These are phyloP conservation scores for Clitocybe nebularis DNA, from an alignment of 1,284 basidiomycete species.

Conservation along the genomic window DNA sequence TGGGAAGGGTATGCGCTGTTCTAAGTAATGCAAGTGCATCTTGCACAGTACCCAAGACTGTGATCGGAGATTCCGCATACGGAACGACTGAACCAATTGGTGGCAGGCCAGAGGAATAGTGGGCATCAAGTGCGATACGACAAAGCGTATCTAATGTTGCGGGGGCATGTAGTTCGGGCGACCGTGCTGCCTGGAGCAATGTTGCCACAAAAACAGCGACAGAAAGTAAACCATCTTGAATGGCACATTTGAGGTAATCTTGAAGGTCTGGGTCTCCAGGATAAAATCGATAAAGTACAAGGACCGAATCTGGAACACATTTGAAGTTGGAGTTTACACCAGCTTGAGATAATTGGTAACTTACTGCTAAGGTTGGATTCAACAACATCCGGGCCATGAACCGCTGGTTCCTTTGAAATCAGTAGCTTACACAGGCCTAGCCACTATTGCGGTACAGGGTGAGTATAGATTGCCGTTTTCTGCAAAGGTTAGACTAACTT, in stretches of 20 bases:
- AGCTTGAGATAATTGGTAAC: too few species aligned
- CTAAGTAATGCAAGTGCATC: slow-evolving; percentile 58
- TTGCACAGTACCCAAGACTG: slow-evolving; percentile 50
- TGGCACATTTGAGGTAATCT: slow-evolving; percentile 56
- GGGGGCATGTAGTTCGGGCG: slow-evolving; percentile 51
- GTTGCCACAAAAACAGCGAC: slow-evolving; percentile 56
- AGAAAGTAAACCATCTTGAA: slow-evolving; percentile 53
- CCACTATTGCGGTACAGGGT: slow-evolving; percentile 45
- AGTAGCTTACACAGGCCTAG: slow-evolving; percentile 56
- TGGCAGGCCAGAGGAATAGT: slow-evolving; percentile 54
- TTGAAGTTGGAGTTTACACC: too few species aligned
- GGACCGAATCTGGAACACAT: slow-evolving; percentile 52
- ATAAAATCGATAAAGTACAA: slow-evolving; percentile 60
- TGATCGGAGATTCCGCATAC: slow-evolving; percentile 40
- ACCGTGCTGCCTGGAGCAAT: slow-evolving; percentile 45
- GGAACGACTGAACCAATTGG: slow-evolving; percentile 51
- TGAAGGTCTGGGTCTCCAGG: slow-evolving; percentile 60
- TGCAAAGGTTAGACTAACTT: slow-evolving; percentile 37
- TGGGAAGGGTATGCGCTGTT: slow-evolving; percentile 51
- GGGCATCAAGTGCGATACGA: slow-evolving; percentile 54
- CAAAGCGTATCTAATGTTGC: slow-evolving; percentile 68
- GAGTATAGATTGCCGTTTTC: background rate
- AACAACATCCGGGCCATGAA: slow-evolving; percentile 35
- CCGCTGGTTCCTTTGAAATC: slow-evolving; percentile 42
- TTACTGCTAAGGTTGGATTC: slow-evolving; percentile 46